A percentile compares a stretch with the other conserved stretches of the same genome.
Evolutionary conservation across 148 eudicot genomes (phyloP).

Genomic region (Silene latifolia): DNA sequence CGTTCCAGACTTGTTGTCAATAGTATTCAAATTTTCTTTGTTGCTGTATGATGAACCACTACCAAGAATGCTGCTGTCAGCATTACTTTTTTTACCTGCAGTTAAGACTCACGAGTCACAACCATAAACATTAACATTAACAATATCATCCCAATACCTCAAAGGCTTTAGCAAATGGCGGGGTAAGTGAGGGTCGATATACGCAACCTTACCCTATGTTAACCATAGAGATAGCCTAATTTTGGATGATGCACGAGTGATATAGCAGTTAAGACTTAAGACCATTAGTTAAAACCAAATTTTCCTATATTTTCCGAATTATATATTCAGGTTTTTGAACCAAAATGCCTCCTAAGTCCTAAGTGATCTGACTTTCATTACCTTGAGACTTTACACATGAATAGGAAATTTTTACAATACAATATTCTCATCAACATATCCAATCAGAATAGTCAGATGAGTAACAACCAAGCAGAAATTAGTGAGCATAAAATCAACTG

Average conservation of each 20-base stretch:
- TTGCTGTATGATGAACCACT: conserved; percentile 34
- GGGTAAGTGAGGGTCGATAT: too few species aligned
- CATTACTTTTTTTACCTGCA: conserved; percentile 34
- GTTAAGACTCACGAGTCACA: too few species aligned
- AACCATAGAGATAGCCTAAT: too few species aligned
- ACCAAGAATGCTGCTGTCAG: conserved; percentile 18
- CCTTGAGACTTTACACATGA: too few species aligned
- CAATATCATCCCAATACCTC: neutral
- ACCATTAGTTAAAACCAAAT: neutral
- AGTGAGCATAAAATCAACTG: neutral
- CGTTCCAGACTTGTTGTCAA: conserved; percentile 37
- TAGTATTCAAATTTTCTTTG: conserved; percentile 61
- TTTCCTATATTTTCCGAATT: too few species aligned
- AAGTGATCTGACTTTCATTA: too few species aligned
- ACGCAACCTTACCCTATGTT: too few species aligned
- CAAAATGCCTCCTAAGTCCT: neutral
- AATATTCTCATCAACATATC: neutral
- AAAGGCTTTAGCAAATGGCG: too few species aligned
- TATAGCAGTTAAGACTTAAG: conserved; percentile 2
- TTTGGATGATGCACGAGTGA: too few species aligned
- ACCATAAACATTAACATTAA: neutral
- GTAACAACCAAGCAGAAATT: neutral
- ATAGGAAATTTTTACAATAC: neutral
- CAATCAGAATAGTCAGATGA: neutral
- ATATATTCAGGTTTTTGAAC: neutral